Percentiles rank a stretch among this genome's conserved stretches.
phyloP scores from a whole-genome alignment of 176 grass and related monocot species.

The Oryza punctata region DNA sequence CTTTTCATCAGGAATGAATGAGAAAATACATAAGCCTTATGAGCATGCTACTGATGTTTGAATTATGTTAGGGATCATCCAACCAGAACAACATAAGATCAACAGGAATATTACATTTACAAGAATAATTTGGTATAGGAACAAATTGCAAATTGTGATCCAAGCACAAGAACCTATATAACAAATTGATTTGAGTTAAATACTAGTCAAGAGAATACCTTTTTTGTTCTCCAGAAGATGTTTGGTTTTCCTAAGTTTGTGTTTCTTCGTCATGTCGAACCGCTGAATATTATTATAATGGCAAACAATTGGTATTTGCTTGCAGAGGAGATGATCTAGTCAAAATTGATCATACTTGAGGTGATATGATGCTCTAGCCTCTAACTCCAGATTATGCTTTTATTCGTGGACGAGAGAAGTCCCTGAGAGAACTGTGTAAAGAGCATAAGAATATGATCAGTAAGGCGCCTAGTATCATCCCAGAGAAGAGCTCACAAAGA shows the following conservation, averaged over 20 bases:
- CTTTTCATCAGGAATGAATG: not conserved
- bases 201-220: constrained; percentile 42
- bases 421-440: not conserved
- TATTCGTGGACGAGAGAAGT: not conserved
- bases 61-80: not conserved
- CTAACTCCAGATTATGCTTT: constrained; percentile 17
- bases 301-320: constrained; percentile 6
- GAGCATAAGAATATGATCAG: not conserved
- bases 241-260: constrained; percentile 58
- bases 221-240: constrained; percentile 75
- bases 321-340: constrained; percentile 19
- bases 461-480: not conserved
- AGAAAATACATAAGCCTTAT: not conserved
- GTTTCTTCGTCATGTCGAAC: constrained; percentile 68
- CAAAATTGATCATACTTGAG: constrained; percentile 26
- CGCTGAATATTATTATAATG: not conserved
- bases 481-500: not conserved
- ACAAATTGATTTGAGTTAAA: constrained; percentile 23
- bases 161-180: not conserved
- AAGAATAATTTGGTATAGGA: constrained; percentile 4
- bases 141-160: not conserved
- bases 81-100: not conserved
- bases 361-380: not conserved
- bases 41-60: not conserved
- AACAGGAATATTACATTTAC: not conserved